These are phyloP conservation scores for Apiospora aurea DNA, from an alignment of 2,329 filamentous ascomycete genomes.

Conservation along the genomic window DNA sequence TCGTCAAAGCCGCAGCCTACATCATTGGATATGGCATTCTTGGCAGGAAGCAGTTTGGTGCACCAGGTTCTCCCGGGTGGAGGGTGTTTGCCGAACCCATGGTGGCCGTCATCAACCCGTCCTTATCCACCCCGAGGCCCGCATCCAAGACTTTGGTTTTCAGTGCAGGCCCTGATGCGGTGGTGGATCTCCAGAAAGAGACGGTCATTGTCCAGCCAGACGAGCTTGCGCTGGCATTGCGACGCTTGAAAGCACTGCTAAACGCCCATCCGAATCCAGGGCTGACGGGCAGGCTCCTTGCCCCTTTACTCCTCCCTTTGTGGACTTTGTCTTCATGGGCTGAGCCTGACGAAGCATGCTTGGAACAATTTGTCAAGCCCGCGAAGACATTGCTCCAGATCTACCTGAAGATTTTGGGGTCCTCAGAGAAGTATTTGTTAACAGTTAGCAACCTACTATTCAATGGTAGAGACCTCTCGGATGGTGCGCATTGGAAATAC, in stretches of 20 bases:
- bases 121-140: conserved; percentile 38
- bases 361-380: conserved; percentile 51
- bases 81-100: conserved; percentile 66
- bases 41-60: conserved; percentile 67
- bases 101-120: conserved; percentile 57
- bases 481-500: conserved; percentile 59
- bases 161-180: conserved; percentile 43
- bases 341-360: conserved; percentile 40
- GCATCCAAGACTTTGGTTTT: conserved; percentile 33
- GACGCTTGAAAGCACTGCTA: conserved; percentile 62
- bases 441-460: conserved; percentile 64
- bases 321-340: conserved; percentile 68
- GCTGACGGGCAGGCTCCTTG: conserved; percentile 66
- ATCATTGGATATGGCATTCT: conserved; percentile 73
- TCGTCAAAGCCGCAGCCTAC: conserved; percentile 65
- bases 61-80: conserved; percentile 71
- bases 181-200: conserved; percentile 54
- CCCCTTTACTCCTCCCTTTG: conserved; percentile 64
- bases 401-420: conserved; percentile 64
- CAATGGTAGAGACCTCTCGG: conserved; percentile 51
- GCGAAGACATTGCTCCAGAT: conserved; percentile 60
- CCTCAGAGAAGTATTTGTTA: conserved; percentile 53
- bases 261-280: conserved; percentile 72
- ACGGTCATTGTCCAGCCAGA: conserved; percentile 54
- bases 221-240: conserved; percentile 58